A percentile compares a stretch with the other conserved stretches of the same genome.
These are phyloP conservation scores for Byssothecium circinans DNA, from an alignment of 2,329 filamentous ascomycete species.

Conservation along the genomic window DNA sequence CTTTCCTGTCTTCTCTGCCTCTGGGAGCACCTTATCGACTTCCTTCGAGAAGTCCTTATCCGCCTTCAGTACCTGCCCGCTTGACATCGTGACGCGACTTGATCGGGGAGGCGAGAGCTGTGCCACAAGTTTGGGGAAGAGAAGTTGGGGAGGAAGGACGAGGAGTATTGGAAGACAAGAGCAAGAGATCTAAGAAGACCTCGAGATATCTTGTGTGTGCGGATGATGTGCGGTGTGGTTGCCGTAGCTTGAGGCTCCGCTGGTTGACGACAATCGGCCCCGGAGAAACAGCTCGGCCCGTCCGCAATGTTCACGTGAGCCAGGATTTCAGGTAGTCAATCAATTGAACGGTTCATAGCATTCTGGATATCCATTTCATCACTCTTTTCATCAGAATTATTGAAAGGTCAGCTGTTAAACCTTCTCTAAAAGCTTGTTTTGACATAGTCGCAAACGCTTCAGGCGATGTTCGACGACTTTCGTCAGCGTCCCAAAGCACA, in stretches of 20 bases:
- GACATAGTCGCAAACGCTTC: no score
- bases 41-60: constrained; percentile 99
- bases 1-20: constrained; percentile 87
- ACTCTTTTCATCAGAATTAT: no score
- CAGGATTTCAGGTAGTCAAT: background rate
- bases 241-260: constrained; percentile 4
- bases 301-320: background rate
- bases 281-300: constrained; percentile 3
- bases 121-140: background rate
- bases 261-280: constrained; percentile 5
- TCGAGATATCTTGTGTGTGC: background rate
- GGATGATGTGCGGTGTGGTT: background rate
- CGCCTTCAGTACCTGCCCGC: constrained; percentile 77
- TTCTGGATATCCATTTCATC: no score
- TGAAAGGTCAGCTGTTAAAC: no score
- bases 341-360: no score
- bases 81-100: constrained; percentile 66
- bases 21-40: constrained; percentile 85
- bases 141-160: background rate
- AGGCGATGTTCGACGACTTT: no score
- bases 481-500: no score
- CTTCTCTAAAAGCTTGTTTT: no score
- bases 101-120: constrained; percentile 1
- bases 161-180: background rate
- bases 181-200: background rate